A percentile compares a stretch with the other conserved stretches of the same genome.
These are phyloP conservation scores for Aspergillus udagawae DNA, from an alignment of 2,329 filamentous ascomycete species.

Conservation along the genomic window DNA sequence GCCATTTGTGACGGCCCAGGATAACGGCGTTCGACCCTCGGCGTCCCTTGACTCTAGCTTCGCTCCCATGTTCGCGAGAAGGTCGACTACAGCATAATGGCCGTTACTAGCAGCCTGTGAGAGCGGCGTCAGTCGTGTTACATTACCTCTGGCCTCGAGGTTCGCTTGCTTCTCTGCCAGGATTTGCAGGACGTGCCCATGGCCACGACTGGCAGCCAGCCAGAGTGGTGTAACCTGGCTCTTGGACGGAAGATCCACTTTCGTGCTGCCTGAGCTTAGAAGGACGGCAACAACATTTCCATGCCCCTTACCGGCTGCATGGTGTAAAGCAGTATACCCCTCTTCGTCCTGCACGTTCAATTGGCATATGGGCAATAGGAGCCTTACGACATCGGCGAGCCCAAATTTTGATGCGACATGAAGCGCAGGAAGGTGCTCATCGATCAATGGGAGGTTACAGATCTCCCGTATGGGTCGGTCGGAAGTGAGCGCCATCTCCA, in stretches of 20 bases:
- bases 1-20: background rate
- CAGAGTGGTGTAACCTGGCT: background rate
- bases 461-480: conserved; percentile 1
- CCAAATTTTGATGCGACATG: conserved; percentile 17
- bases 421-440: conserved; percentile 16
- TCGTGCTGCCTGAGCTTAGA: background rate
- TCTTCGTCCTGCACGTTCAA: background rate
- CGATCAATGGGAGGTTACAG: conserved; percentile 15
- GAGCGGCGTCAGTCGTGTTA: conserved; percentile 3
- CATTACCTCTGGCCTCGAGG: background rate
- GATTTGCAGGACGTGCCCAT: background rate
- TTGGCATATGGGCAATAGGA: background rate
- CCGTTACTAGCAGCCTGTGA: conserved; percentile 4
- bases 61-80: background rate
- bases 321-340: conserved; percentile 1
- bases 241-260: background rate
- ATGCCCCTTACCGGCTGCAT: conserved; percentile 2
- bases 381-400: background rate
- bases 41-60: background rate
- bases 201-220: background rate
- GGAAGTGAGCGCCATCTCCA: conserved; percentile 3
- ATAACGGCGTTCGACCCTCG: background rate
- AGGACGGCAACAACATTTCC: background rate
- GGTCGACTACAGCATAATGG: background rate
- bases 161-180: background rate